Base-by-base conservation (phyloP, 768 basidiomycete species). In the Boletus barrowsii region DNA sequence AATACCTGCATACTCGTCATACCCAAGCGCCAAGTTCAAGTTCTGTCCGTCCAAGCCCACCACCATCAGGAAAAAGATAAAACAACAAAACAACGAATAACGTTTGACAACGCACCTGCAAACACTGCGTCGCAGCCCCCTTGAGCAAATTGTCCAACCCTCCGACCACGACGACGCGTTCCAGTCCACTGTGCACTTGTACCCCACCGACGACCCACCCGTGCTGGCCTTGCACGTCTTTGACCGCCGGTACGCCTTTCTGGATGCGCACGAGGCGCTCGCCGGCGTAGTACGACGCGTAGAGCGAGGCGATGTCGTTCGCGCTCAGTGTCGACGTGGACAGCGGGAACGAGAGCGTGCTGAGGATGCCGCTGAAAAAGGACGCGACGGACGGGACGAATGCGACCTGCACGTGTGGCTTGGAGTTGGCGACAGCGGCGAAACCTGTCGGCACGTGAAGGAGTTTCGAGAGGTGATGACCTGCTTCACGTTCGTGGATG, bases 61-160 rank as follows among this genome's bases (percentile, higher is more conserved):
- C 24, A 24, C 3, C 4, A 29, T 29, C 26, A 29, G 26, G 30
- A 10, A n/a, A 30, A 6, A 4, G 37, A 10, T 3, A 26, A 29
- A 32, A 17, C 24, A n/a, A 10, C n/a, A 15, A n/a, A 9, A n/a
- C 5, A 0, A 13, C n/a, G n/a, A n/a, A n/a, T n/a, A n/a, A n/a
- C n/a, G n/a, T 22, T 22, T 0, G n/a, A 30, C 13, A 37, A 73
- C 85, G 18, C 47, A 93, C 91, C 80, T 96, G 94, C 57, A 99
- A 68, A 70, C 96, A 98, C 71, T 99, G 97, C n/a, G 96, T 98
- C 17, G 97, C 97, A 47, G 97, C 97, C 8, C 97, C 97, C 72
- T 99, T 99, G 57, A 99, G 77, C 53, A 99, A 74, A 74, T 99
- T 99, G 68, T 99, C 97, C 64, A 99, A 73, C 0, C 94, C 94